Conservation (phyloP, 2,329 filamentous ascomycete species). For the Shiraia bambusicola region DNA sequence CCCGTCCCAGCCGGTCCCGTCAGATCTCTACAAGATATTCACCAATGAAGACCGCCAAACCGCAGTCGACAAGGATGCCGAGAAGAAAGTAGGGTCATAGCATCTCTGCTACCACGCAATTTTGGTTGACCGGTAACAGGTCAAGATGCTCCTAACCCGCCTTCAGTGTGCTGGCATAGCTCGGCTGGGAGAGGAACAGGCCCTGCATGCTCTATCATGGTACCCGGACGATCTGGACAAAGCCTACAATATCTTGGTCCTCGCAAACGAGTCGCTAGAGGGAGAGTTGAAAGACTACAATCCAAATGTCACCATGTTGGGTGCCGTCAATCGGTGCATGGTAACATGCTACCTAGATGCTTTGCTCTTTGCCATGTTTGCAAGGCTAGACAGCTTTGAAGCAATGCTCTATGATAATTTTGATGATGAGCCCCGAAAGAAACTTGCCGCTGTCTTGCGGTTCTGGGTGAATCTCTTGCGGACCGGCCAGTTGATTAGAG, state of each 20-base stretch:
- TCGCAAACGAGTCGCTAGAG: slow-evolving; percentile 79
- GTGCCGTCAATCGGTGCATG: slow-evolving; percentile 79
- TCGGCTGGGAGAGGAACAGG: slow-evolving; percentile 62
- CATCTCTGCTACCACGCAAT: neutral
- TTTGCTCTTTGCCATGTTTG: slow-evolving; percentile 93
- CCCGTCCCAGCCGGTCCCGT: slow-evolving; percentile 19
- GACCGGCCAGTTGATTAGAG: slow-evolving; percentile 79
- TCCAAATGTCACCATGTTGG: slow-evolving; percentile 70
- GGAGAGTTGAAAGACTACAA: slow-evolving; percentile 77
- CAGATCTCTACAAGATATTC: slow-evolving; percentile 65
- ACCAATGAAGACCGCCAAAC: slow-evolving; percentile 55
- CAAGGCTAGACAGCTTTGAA: slow-evolving; percentile 85
- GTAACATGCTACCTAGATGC: slow-evolving; percentile 96
- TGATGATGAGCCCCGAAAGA: slow-evolving; percentile 69
- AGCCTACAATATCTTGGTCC: slow-evolving; percentile 72
- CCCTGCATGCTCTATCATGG: slow-evolving; percentile 63
- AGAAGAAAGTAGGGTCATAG: slow-evolving; percentile 48
- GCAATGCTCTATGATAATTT: slow-evolving; percentile 83
- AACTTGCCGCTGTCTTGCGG: slow-evolving; percentile 74
- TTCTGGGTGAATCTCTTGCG: slow-evolving; percentile 93
- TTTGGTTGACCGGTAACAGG: slow-evolving; percentile 37
- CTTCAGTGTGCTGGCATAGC: slow-evolving; percentile 57
- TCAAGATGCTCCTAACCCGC: slow-evolving; percentile 56
- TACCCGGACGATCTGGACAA: slow-evolving; percentile 70
- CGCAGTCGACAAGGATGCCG: slow-evolving; percentile 58